Evolutionary conservation across 1,284 basidiomycete genomes (phyloP), one percentile per base, ranked within the genome.

Genomic region (Acaromyces ingoldii): DNA sequence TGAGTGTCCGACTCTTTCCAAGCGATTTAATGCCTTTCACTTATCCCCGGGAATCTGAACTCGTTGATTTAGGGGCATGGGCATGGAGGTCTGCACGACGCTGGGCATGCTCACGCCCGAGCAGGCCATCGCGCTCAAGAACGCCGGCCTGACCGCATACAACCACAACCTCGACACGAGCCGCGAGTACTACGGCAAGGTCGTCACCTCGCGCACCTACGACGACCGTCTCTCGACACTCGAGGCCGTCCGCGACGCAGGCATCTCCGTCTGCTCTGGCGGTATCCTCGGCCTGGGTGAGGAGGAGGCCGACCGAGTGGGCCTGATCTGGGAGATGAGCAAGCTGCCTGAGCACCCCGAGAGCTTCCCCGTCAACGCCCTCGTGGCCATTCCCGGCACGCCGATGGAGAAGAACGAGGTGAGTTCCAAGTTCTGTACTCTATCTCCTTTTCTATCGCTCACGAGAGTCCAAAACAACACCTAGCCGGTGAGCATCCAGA

Each of bases 151-250:
- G 69, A 96, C 91, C 38, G 93, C 93, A 1, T 97, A 98, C 80
- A 98, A 97, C 77, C 93, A 98, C 78, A 98, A 98, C 77, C 83
- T 98, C 54, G 93, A 98, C 78, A 98, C 93, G 1, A 96, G 91
- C 36, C 82, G 93, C 61, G 93, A 98, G 78, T 95, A 88, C 78
- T 97, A 97, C 76, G 91, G 91, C 33, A 81, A 89, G 80, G 90
- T 95, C 49, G 96, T 97, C 76, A 95, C 91, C 1, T 90, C 91
- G 3, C 83, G 93, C 53, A 87, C 88, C 17, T 98, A 93, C 76
- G 92, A 97, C 70, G 93, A 97, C 60, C 84, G 93, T 21, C 78
- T 98, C 59, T 83, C 84, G 47, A 97, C 93, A 3, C 91, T 98
- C 62, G 81, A 82, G 39, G 87, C 89, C 38, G 93, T 97, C 37